Percentiles rank a stretch among this genome's conserved stretches.
Conservation (phyloP, 768 basidiomycete genomes). For the Sarcodon sp. region DNA sequence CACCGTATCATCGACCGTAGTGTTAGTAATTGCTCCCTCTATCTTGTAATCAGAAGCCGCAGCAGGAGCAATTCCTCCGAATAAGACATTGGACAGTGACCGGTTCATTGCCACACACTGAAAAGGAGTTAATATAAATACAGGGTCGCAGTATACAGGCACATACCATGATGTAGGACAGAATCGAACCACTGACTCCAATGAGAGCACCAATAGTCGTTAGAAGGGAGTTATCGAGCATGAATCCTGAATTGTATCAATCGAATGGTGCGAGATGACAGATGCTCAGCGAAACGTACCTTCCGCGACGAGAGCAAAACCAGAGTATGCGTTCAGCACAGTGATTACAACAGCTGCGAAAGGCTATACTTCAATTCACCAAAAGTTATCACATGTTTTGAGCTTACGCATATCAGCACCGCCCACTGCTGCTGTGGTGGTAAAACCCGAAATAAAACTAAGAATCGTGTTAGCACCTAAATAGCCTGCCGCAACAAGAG, state of each 20-base stretch:
- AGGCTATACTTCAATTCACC: constrained; percentile 4
- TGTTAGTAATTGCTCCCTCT: constrained; percentile 72
- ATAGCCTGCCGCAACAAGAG: constrained; percentile 67
- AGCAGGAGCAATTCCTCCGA: constrained; percentile 66
- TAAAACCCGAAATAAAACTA: constrained; percentile 79
- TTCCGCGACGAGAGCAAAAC: constrained; percentile 85
- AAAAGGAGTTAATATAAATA: not conserved
- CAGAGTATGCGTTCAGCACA: constrained; percentile 83
- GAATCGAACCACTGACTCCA: constrained; percentile 82
- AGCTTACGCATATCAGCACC: constrained; percentile 87
- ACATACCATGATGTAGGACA: constrained; percentile 85
- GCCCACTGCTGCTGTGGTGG: constrained; percentile 84
- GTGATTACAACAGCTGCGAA: constrained; percentile 75
- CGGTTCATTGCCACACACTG: constrained; percentile 92
- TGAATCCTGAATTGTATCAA: constrained; percentile 39
- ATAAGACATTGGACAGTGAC: constrained; percentile 73
- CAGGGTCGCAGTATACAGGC: not conserved
- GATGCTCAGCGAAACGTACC: constrained; percentile 22
- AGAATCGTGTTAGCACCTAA: constrained; percentile 59
- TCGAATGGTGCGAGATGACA: not conserved
- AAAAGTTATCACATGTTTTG: not conserved
- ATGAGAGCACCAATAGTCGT: constrained; percentile 81
- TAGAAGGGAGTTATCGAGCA: constrained; percentile 77
- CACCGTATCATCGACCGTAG: constrained; percentile 69
- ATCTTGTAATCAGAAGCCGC: constrained; percentile 48